Base-by-base conservation (phyloP, 2,329 filamentous ascomycete genomes). In the Monilinia fructicola region DNA sequence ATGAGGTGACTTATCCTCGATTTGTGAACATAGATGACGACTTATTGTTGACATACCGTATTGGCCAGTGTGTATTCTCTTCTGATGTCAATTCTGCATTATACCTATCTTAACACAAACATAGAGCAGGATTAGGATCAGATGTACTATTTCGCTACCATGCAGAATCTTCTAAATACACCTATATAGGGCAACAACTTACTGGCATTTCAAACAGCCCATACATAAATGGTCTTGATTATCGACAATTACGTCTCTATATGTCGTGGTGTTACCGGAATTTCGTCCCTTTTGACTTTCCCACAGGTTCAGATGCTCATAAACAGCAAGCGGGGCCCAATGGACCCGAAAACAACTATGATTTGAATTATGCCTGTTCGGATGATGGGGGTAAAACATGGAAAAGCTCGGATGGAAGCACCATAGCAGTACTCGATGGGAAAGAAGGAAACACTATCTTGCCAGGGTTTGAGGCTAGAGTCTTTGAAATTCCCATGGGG, bases 241-340 rank as follows among this genome's bases (percentile, higher is more conserved):
- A 69, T 56, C 64, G 69, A n/a, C 12, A 68, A 7, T 59, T 40
- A 12, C 67, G 66, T 10, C 55, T 74, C 2, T 69, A 74, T 26
- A 63, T 73, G 40, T 73, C 73, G 14, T 74, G 73, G 73, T 73
- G 71, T 53, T 73, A 74, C 40, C 68, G 72, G 5, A 71, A 71
- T 26, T 73, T 71, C 65, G 50, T 73, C 16, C n/a, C 48, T 2
- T 59, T 69, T 38, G 56, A 64, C 28, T 28, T 50, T 38, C 60
- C 66, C 26, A 54, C 67, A 28, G 56, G 48, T 21, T 26, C 61
- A 46, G 55, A 69, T 61, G 69, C 72, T 12, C 72, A 74, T 66
- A 74, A 74, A 64, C 69, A 73, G n/a, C 72, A 73, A 69, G 72
- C 70, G 18, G 72, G 72, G 21, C 73, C 72, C 3, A 73, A 74